Conservation (phyloP, 495 filamentous ascomycete species). For the Penicillium dipodomyicola region DNA sequence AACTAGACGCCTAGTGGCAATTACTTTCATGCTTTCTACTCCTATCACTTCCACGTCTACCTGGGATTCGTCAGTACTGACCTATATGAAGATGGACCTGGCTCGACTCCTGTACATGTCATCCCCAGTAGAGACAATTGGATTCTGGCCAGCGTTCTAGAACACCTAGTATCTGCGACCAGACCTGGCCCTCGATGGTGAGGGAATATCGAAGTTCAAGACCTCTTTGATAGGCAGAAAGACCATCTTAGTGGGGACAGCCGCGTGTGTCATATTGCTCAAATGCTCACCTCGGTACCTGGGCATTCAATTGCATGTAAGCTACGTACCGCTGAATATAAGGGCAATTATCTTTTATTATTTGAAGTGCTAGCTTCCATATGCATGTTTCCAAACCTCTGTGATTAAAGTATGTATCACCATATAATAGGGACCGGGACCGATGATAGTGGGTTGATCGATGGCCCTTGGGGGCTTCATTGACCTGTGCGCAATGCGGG, state of each 20-base stretch:
- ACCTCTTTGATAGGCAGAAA: constrained; percentile 25
- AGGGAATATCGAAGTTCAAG: constrained; percentile 19
- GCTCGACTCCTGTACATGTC: constrained; percentile 22
- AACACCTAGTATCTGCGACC: constrained; percentile 20
- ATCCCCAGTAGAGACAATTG: constrained; percentile 21
- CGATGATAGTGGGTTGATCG: constrained; percentile 18
- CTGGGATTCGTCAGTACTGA: constrained; percentile 16
- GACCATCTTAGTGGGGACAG: constrained; percentile 31
- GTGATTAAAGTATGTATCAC: not conserved
- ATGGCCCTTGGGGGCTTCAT: not conserved
- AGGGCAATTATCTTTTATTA: not conserved
- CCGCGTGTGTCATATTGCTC: constrained; percentile 22
- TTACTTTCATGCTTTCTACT: too few relatives aligned
- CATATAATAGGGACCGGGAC: constrained; percentile 6
- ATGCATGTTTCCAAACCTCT: not conserved
- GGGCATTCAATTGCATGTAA: not conserved
- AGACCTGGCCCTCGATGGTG: constrained; percentile 19
- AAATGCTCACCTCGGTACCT: constrained; percentile 2
- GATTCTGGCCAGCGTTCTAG: constrained; percentile 22
- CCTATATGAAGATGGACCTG: constrained; percentile 26
- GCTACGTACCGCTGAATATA: not conserved
- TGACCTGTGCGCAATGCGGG: constrained; percentile 19
- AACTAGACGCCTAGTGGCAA: constrained; percentile 9
- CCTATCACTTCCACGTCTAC: not conserved
- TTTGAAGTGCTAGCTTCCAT: not conserved